A percentile compares a stretch with the other conserved stretches of the same genome.
These are phyloP conservation scores for Cucurbita pepo DNA, from an alignment of 306 rosid genomes.

Conservation along the genomic window DNA sequence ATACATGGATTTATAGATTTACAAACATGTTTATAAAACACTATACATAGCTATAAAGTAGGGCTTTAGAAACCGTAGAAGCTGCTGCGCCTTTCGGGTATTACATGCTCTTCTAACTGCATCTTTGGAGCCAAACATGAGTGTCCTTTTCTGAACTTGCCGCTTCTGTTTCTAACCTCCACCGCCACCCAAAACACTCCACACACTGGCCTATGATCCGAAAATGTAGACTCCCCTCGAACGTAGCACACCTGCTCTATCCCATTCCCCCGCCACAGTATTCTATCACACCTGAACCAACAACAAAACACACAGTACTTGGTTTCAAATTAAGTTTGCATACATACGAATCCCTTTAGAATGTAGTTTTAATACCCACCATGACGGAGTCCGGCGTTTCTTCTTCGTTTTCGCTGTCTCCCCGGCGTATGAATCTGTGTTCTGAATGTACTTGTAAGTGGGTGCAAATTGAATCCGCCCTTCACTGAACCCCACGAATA, in stretches of 20 bases:
- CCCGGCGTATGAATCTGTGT: constrained; percentile 76
- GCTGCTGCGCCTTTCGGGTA: constrained; percentile 70
- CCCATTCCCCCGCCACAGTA: constrained; percentile 65
- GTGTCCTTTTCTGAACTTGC: constrained; percentile 50
- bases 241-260: constrained; percentile 55
- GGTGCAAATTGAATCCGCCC: constrained; percentile 64
- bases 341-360: neutral
- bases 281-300: constrained; percentile 67
- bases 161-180: constrained; percentile 27
- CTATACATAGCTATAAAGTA: neutral
- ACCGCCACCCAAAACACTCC: constrained; percentile 59
- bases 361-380: constrained; percentile 7
- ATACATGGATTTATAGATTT: too few species aligned
- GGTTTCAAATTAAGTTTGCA: neutral
- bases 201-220: constrained; percentile 82
- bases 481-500: constrained; percentile 51
- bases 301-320: neutral
- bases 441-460: constrained; percentile 68
- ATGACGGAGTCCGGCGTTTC: constrained; percentile 85
- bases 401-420: constrained; percentile 67
- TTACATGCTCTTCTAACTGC: constrained; percentile 38
- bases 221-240: constrained; percentile 72
- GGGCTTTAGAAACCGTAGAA: constrained; percentile 36
- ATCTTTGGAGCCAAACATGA: constrained; percentile 42
- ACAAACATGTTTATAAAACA: too few species aligned